phyloP scores from a whole-genome alignment of 2,329 filamentous ascomycete genomes.

The Colletotrichum orchidophilum region DNA sequence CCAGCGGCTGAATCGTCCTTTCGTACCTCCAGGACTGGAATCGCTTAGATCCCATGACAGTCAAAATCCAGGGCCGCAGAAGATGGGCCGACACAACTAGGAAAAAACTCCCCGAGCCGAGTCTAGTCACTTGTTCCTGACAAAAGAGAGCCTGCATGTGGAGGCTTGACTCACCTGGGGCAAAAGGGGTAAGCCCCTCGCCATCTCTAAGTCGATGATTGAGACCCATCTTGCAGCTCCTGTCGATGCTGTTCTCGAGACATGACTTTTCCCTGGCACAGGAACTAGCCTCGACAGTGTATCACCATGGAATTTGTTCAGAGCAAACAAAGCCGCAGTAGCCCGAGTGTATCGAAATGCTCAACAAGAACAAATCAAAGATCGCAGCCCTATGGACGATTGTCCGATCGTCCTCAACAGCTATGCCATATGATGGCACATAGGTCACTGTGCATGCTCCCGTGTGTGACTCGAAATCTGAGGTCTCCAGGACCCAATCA shows the following conservation, averaged over 20 bases:
- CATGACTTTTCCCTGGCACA: too few species aligned
- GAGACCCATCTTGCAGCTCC: not conserved
- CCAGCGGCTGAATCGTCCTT: not conserved
- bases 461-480: not conserved
- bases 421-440: slow-evolving; percentile 28
- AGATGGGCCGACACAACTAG: not conserved
- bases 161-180: slow-evolving; percentile 11
- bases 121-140: not conserved
- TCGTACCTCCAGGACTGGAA: slow-evolving; percentile 4
- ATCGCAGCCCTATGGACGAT: not conserved
- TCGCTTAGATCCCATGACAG: slow-evolving; percentile 16
- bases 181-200: not conserved
- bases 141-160: not conserved
- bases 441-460: slow-evolving; percentile 25
- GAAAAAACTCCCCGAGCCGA: not conserved
- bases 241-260: not conserved
- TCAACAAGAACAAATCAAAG: too few species aligned
- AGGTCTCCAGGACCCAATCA: not conserved
- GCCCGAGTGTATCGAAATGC: not conserved
- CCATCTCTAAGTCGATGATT: not conserved
- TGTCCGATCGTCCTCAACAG: slow-evolving; percentile 23
- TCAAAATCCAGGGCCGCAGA: slow-evolving; percentile 3
- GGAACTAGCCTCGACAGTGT: not conserved
- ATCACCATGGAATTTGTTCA: not conserved
- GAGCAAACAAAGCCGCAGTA: not conserved